A percentile compares a stretch with the other conserved stretches of the same genome.
Conservation (phyloP, 768 basidiomycete genomes). For the Porphyrellus cyaneotinctus region DNA sequence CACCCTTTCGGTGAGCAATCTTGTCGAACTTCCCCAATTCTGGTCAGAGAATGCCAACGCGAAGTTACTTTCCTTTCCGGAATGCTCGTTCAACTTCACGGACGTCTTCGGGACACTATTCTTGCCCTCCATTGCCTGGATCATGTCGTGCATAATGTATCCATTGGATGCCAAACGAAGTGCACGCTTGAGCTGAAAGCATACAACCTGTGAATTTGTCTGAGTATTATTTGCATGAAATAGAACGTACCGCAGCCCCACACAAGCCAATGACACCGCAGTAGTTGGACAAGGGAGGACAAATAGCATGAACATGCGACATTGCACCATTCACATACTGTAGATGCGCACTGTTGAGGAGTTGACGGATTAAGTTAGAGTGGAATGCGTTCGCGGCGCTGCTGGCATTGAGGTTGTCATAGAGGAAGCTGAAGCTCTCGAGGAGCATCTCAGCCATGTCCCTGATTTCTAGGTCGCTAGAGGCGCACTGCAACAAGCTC, state of each 20-base stretch:
- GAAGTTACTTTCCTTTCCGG: not conserved
- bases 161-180: not conserved
- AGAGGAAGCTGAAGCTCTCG: no score
- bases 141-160: not conserved
- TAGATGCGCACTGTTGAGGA: no score
- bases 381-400: no score
- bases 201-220: no score
- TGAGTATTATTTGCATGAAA: no score
- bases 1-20: not conserved
- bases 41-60: not conserved
- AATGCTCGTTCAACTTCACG: not conserved
- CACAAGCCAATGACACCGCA: not conserved
- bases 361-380: no score
- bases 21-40: not conserved
- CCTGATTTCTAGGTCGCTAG: not conserved
- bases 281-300: not conserved
- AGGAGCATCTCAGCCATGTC: slow-evolving; percentile 5
- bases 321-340: not conserved
- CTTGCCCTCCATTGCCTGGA: not conserved
- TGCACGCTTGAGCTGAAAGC: not conserved
- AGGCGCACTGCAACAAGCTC: not conserved
- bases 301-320: not conserved
- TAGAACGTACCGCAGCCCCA: not conserved
- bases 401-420: no score
- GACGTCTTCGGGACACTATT: not conserved